A percentile compares a stretch with the other conserved stretches of the same genome.
phyloP scores from a whole-genome alignment of 176 grass and related monocot species.

The Triticum aestivum region DNA sequence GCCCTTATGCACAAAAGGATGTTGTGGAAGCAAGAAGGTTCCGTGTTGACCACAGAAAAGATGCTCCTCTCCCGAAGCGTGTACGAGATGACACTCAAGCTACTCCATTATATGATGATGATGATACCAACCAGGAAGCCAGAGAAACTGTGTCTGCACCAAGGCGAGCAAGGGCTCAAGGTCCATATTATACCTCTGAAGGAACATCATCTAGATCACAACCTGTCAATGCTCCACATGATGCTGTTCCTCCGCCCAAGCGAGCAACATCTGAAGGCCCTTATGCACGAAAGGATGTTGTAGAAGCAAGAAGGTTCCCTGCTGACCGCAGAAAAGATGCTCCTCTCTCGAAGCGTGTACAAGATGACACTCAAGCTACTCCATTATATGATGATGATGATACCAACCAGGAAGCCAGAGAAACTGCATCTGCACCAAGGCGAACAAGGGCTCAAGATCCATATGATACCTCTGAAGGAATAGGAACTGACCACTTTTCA shows the following conservation, averaged over 20 bases:
- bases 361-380: neutral
- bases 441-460: neutral
- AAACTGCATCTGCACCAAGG: neutral
- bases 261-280: neutral
- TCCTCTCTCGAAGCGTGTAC: neutral
- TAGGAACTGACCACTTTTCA: neutral
- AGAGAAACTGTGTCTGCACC: neutral
- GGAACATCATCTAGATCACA: constrained; percentile 7
- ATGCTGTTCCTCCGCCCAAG: constrained; percentile 4
- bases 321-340: neutral
- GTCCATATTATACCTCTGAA: constrained; percentile 11
- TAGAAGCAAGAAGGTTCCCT: neutral
- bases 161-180: neutral
- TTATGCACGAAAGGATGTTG: constrained; percentile 4
- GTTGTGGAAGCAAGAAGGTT: neutral
- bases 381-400: neutral
- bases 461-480: constrained; percentile 5
- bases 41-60: neutral
- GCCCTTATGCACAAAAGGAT: constrained; percentile 13
- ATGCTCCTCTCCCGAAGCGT: neutral
- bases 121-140: constrained; percentile 2
- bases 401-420: constrained; percentile 14
- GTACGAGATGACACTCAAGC: neutral
- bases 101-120: neutral
- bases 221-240: constrained; percentile 1